phyloP scores from a whole-genome alignment of 148 eudicot species.

The Spergularia marina region DNA sequence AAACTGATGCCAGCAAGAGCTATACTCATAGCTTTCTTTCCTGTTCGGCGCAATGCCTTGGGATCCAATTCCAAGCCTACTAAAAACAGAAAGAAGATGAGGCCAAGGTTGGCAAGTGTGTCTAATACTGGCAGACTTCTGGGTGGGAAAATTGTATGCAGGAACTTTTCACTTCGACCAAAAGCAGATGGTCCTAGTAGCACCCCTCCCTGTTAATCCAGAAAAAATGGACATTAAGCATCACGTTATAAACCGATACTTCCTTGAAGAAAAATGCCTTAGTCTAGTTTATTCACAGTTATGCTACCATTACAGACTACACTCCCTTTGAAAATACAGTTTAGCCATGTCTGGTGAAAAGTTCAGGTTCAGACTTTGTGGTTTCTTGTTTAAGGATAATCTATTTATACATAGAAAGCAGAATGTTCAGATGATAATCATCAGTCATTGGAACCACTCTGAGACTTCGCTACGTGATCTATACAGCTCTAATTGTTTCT shows the following conservation, averaged over 20 bases:
- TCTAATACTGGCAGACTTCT: slow-evolving; percentile 70
- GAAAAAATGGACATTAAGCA: background rate
- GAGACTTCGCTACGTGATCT: too few relatives aligned
- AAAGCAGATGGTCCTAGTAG: slow-evolving; percentile 82
- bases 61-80: slow-evolving; percentile 79
- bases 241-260: background rate
- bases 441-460: too few relatives aligned
- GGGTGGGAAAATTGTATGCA: slow-evolving; percentile 58
- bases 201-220: slow-evolving; percentile 63
- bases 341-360: background rate
- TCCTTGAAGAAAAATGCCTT: background rate
- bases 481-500: too few relatives aligned
- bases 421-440: too few relatives aligned
- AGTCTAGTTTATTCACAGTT: background rate
- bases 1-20: slow-evolving; percentile 72
- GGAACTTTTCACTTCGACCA: slow-evolving; percentile 55
- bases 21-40: slow-evolving; percentile 63
- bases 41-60: slow-evolving; percentile 56
- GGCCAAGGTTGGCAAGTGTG: slow-evolving; percentile 78
- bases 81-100: slow-evolving; percentile 74
- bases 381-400: background rate
- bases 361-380: background rate
- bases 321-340: background rate
- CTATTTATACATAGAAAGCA: too few relatives aligned
- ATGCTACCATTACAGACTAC: background rate